Conservation (phyloP, 2,329 filamentous ascomycete species). For the Metarhizium rileyi region DNA sequence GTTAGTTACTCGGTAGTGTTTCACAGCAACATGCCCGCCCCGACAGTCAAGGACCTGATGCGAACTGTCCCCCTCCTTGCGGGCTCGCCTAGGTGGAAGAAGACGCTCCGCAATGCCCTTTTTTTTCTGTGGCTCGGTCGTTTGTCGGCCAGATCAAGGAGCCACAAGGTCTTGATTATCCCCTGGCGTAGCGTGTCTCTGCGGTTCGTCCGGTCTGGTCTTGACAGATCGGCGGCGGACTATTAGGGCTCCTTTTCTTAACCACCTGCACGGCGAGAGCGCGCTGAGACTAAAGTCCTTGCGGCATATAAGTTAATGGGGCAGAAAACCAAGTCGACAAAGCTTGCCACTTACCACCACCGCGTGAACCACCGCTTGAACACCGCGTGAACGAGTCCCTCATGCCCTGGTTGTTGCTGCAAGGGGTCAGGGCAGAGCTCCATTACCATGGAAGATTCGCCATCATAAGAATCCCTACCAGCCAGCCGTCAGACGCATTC, state of each 20-base stretch:
- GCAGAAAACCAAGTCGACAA: neutral
- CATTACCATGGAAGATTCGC: neutral
- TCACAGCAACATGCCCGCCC: too few relatives aligned
- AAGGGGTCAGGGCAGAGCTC: neutral
- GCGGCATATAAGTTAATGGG: too few relatives aligned
- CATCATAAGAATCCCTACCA: neutral
- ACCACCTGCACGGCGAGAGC: neutral
- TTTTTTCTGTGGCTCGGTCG: neutral
- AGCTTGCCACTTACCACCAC: too few relatives aligned
- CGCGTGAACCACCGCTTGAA: too few relatives aligned
- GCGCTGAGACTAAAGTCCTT: neutral
- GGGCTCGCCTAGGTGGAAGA: neutral
- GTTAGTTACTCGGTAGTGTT: too few relatives aligned
- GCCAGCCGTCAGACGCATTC: neutral
- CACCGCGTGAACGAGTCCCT: neutral
- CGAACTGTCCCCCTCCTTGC: too few relatives aligned
- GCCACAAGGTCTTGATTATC: neutral
- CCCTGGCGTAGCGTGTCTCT: neutral
- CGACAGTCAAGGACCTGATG: too few relatives aligned
- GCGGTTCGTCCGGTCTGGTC: neutral
- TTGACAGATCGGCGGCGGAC: neutral
- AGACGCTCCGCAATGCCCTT: neutral
- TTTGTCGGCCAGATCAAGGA: conserved; percentile 2
- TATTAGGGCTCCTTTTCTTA: neutral
- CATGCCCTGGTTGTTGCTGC: neutral